These are phyloP conservation scores for Solanum infundibuliforme DNA, from an alignment of 257 asterid genomes.

Conservation along the genomic window DNA sequence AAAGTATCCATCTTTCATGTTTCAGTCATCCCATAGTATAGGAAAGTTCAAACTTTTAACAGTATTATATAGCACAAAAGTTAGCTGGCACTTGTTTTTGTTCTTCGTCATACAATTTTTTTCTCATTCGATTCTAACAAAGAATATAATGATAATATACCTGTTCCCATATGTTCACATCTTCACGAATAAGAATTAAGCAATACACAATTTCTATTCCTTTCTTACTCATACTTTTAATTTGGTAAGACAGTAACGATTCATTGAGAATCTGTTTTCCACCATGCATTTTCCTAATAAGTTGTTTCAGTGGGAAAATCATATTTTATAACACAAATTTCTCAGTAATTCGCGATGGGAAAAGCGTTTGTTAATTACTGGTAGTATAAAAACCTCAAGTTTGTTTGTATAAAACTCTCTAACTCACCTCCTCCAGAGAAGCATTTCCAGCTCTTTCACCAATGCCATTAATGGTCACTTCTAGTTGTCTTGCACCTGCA, in stretches of 20 bases:
- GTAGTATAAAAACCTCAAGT: not conserved
- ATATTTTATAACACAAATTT: not conserved
- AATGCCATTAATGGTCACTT: slow-evolving; percentile 92
- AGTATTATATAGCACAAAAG: not conserved
- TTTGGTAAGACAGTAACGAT: not conserved
- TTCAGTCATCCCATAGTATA: not conserved
- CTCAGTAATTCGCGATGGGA: not conserved
- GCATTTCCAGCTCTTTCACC: slow-evolving; percentile 99
- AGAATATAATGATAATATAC: not conserved
- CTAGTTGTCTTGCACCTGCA: slow-evolving; percentile 96
- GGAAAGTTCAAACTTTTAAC: not conserved
- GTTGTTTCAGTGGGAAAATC: not conserved
- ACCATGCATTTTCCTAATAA: not conserved
- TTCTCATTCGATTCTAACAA: not conserved
- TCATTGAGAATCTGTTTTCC: not conserved
- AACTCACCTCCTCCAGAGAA: slow-evolving; percentile 82
- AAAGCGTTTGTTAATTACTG: not conserved
- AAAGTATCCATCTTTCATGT: not conserved
- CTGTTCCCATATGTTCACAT: not conserved
- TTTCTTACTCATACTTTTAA: not conserved
- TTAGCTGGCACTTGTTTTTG: not conserved
- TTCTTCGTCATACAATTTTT: not conserved
- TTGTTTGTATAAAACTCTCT: not conserved
- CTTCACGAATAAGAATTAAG: not conserved
- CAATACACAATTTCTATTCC: not conserved